Evolutionary conservation across 2,329 filamentous ascomycete species (phyloP).

Genomic region (Epichloe festucae): DNA sequence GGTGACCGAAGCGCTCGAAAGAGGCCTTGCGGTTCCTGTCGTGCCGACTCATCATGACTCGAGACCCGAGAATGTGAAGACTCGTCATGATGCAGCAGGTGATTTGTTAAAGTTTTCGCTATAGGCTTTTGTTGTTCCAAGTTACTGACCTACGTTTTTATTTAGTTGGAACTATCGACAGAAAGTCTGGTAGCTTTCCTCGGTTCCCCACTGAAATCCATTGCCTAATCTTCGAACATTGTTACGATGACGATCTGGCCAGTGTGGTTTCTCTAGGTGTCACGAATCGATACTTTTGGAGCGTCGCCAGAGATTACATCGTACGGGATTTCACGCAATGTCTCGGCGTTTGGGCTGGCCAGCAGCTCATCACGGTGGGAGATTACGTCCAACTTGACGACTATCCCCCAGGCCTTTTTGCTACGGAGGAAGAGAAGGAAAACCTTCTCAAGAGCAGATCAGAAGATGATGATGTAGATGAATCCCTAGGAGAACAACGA

Average conservation of each 20-base stretch:
- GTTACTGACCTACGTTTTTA: neutral
- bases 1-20: neutral
- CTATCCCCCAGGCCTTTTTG: neutral
- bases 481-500: too few relatives aligned
- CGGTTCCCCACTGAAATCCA: neutral
- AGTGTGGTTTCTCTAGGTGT: neutral
- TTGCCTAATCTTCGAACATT: neutral
- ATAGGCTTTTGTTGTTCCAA: neutral
- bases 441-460: neutral
- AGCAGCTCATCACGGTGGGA: neutral
- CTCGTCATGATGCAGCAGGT: too few relatives aligned
- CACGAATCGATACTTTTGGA: conserved; percentile 1
- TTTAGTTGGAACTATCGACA: neutral
- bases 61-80: neutral
- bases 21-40: neutral
- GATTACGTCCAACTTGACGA: neutral
- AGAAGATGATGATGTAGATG: neutral
- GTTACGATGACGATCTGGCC: neutral
- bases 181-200: neutral
- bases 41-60: neutral
- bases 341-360: neutral
- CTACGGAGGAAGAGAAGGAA: neutral
- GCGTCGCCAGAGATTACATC: neutral
- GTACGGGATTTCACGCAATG: neutral
- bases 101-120: too few relatives aligned